phyloP scores from a whole-genome alignment of 495 filamentous ascomycete species.

The Annulohypoxylon bovei region DNA sequence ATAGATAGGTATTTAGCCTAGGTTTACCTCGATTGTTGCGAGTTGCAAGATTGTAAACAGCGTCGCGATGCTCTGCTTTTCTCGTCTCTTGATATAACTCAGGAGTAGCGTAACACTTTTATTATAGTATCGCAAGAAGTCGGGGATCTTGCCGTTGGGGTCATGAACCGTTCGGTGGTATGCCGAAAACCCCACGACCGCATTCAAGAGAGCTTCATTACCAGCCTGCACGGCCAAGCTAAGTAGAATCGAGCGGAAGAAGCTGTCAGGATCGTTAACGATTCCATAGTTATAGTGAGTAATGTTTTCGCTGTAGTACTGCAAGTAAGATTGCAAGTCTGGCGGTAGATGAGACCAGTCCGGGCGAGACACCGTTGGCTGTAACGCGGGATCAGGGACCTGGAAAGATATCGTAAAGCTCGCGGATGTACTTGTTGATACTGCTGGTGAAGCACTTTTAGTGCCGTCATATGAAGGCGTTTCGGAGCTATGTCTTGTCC shows the following conservation, averaged over 20 bases:
- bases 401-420: constrained; percentile 47
- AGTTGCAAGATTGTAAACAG: constrained; percentile 91
- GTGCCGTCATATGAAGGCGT: constrained; percentile 60
- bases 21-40: constrained; percentile 86
- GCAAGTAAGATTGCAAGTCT: constrained; percentile 80
- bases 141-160: constrained; percentile 74
- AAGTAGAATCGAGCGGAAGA: constrained; percentile 75
- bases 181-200: constrained; percentile 88
- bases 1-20: not conserved
- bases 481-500: constrained; percentile 58
- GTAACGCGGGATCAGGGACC: constrained; percentile 42
- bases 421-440: constrained; percentile 52
- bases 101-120: constrained; percentile 81
- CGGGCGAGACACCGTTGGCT: constrained; percentile 32
- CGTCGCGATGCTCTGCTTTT: constrained; percentile 76
- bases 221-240: constrained; percentile 75
- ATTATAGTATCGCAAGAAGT: constrained; percentile 91
- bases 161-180: constrained; percentile 81
- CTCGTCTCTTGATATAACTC: constrained; percentile 72
- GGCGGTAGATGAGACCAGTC: constrained; percentile 65
- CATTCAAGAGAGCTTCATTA: constrained; percentile 82
- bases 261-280: constrained; percentile 70
- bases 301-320: constrained; percentile 78
- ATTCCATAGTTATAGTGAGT: constrained; percentile 84
- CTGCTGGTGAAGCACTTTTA: constrained; percentile 61